A percentile compares a stretch with the other conserved stretches of the same genome.
Conservation (phyloP, 495 filamentous ascomycete species). For the Talaromyces wortmannii region DNA sequence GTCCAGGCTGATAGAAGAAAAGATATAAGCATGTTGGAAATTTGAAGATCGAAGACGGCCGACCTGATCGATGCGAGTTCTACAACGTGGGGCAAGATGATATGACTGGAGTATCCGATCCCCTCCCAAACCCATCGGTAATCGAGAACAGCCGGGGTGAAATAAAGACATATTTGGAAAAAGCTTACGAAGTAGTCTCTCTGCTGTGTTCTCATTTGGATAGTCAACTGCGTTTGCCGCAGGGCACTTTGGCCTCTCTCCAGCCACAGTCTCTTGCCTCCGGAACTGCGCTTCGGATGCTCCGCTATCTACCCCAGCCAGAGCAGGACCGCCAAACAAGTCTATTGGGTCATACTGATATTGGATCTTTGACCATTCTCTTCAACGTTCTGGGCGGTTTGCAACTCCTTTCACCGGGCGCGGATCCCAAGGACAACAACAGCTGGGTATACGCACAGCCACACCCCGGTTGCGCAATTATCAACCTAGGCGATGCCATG, state of each 20-base stretch:
- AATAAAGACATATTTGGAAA: neutral
- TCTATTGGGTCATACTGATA: slow-evolving; percentile 19
- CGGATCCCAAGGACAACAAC: slow-evolving; percentile 2
- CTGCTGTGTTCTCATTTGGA: neutral
- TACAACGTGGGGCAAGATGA: neutral
- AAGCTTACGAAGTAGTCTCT: neutral
- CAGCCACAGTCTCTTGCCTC: neutral
- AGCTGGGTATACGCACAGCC: slow-evolving; percentile 28
- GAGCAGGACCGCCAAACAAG: neutral
- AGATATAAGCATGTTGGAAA: neutral
- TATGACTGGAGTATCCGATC: neutral
- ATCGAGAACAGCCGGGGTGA: neutral
- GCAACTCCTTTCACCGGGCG: slow-evolving; percentile 16
- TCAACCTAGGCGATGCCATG: slow-evolving; percentile 34
- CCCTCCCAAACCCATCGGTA: neutral
- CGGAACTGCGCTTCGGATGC: neutral
- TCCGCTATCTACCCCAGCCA: neutral
- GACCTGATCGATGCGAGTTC: neutral
- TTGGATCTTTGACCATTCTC: slow-evolving; percentile 24
- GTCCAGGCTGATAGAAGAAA: neutral
- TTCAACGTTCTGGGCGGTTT: slow-evolving; percentile 27
- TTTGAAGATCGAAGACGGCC: neutral
- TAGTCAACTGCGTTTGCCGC: neutral
- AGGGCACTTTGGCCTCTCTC: neutral
- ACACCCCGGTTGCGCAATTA: slow-evolving; percentile 20